Base-by-base conservation (phyloP, 306 rosid species). In the Gleditsia sinensis region DNA sequence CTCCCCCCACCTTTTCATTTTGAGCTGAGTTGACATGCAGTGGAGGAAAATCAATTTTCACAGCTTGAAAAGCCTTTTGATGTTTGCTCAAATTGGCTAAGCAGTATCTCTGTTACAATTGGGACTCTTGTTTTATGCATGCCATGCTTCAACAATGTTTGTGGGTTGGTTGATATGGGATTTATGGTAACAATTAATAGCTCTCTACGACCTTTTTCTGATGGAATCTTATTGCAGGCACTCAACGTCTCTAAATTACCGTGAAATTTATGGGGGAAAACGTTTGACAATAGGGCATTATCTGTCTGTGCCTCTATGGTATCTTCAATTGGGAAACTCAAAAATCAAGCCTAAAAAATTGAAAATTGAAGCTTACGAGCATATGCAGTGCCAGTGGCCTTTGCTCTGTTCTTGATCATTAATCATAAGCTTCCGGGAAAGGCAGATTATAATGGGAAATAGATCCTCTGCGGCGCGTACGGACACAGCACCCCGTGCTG, bases 91-190 rank as follows among this genome's bases (percentile, higher is more conserved):
- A 80, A 67, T 45, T 68, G 80, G 84, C 75, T 72, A 80, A 77
- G 63, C 82, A 84, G 80, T 67, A 80, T 84, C 87, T 80, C 82
- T 84, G 85, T 72, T 66, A 3, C 77, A 61, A 36, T 58, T 12
- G 12, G 16, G 69, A 73, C 74, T 69, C 75, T 77, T 83, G 82
- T 84, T 84, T 84, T 73, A 77, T 53, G 19, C 37, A 30, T 43
- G 68, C 46, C 80, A 42, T 77, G 67, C 49, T 68, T 71, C 71
- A 68, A 73, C 53, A 48, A 69, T 42, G 28, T 61, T 67, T 61
- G 50, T 40, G 62, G 63, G 75, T 76, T 39, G 80, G 87, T 84
- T 80, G 80, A 84, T 62, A 80, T 76, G 67, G 79, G 70, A 83
- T 83, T 80, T 80, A 83, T 76, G 82, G 84, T 69, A 76, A 67